A percentile compares a stretch with the other conserved stretches of the same genome.
Conservation (phyloP, 805 yeast species). For the Yarrowia hollandica region DNA sequence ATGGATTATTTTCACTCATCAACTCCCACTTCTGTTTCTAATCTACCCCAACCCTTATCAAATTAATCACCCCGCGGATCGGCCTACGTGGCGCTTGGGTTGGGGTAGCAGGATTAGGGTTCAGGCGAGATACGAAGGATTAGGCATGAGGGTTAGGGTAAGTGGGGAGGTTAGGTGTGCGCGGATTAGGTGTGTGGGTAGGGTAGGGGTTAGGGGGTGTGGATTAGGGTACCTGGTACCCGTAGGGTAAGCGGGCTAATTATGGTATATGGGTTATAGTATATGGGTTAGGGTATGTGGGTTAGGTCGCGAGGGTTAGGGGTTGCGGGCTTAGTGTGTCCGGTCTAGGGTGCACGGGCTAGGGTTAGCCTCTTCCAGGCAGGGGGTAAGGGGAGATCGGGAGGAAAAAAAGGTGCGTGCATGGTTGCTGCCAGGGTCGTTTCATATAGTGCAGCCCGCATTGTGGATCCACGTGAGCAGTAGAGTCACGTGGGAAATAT, state of each 20-base stretch:
- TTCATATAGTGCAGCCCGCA: too few species aligned
- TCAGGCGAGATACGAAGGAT: background rate
- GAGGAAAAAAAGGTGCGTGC: constrained; percentile 4
- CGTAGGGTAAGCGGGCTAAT: too few species aligned
- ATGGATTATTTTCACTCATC: too few species aligned
- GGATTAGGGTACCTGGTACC: too few species aligned
- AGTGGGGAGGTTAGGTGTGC: too few species aligned
- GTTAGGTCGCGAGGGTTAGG: background rate
- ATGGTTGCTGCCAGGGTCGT: constrained; percentile 23
- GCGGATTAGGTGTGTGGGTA: background rate
- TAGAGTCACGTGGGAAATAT: background rate
- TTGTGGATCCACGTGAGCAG: too few species aligned
- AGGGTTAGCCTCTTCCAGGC: too few species aligned
- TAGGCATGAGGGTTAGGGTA: background rate
- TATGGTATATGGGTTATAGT: too few species aligned
- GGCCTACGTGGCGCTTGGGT: constrained; percentile 11
- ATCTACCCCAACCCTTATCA: too few species aligned
- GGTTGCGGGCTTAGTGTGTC: too few species aligned
- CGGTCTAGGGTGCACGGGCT: too few species aligned
- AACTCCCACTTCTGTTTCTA: too few species aligned
- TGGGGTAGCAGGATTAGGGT: background rate
- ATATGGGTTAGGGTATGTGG: background rate
- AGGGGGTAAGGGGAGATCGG: constrained; percentile 1
- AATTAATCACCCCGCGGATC: constrained; percentile 2
- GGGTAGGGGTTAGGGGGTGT: background rate